These are phyloP conservation scores for Nakaseomyces kungkrabaensis DNA, from an alignment of 1,139 yeast species.

Conservation along the genomic window DNA sequence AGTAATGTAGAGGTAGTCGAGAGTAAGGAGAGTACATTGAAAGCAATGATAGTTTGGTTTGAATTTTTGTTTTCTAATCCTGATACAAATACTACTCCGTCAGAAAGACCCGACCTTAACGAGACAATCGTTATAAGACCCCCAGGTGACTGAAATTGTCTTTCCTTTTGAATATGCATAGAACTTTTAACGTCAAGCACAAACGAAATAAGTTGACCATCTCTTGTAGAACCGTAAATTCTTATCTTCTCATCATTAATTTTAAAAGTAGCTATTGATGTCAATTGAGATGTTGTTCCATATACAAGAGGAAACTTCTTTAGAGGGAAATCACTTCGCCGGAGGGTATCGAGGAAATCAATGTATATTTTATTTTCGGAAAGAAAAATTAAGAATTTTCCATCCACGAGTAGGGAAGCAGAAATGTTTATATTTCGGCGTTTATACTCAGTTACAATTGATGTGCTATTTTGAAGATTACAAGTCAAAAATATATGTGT, in stretches of 20 bases:
- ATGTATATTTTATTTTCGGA: neutral
- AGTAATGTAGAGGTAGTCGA: neutral
- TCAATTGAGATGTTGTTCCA: neutral
- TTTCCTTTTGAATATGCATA: neutral
- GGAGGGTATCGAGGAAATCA: neutral
- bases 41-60: conserved; percentile 6
- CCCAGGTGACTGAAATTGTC: neutral
- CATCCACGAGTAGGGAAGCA: neutral
- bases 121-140: conserved; percentile 3
- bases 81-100: conserved; percentile 3
- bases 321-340: neutral
- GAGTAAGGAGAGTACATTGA: conserved; percentile 5
- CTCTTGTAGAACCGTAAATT: neutral
- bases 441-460: neutral
- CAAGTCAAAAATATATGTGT: neutral
- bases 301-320: neutral
- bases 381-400: neutral
- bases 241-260: neutral
- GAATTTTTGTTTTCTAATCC: conserved; percentile 1
- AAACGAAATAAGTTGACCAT: neutral
- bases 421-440: neutral
- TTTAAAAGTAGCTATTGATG: neutral
- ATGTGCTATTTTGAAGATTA: neutral
- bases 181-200: neutral
- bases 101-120: neutral